Base-by-base conservation (phyloP, 805 yeast species). In the Saturnispora besseyi region DNA sequence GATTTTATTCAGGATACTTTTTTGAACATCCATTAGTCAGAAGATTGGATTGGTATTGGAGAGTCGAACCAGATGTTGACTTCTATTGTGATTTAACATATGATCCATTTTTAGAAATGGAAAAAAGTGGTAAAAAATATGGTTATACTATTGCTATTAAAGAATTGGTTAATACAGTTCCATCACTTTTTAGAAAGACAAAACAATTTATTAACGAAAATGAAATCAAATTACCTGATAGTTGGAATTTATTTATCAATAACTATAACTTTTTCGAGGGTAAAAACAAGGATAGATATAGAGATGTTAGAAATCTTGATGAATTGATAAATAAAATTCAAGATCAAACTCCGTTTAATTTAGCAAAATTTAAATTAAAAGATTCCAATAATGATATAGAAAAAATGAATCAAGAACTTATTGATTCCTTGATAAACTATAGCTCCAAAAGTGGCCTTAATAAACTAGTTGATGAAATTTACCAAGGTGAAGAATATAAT, bases 1-100 rank as follows among this genome's bases (percentile, higher is more conserved):
- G 96, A n/a, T 90, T 82, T 63, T 87, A 86, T 62, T 80, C 95
- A 0, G 96, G 96, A 1, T 72, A 73, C 51, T 91, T 91, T 61
- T 87, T 78, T 68, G 78, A 82, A 52, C 96, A 91, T 64, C 85
- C 84, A 5, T 62, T 87, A 54, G 82, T 91, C 41, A 66, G 66
- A 46, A 75, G 79, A 52, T 74, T 80, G 50, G 88, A 89, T 53
- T 91, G 96, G 95, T 91, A 89, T 67, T 90, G 97, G 96, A 75
- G 98, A 50, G 88, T 93, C 11, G 99, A 93, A 65, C 98, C 98
- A 3, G 84, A 84, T 55, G 93, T 91, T 38, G 82, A 86, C 56
- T 88, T 87, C 62, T 88, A 75, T 63, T 91, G 99, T 67, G 97
- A 91, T 64, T 66, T 89, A 49, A 84, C 96, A 0, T 88, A 90